Percentiles rank a stretch among this genome's conserved stretches.
Conservation (phyloP, 192 early-diverging fungal species). For the Coemansia sp. region DNA sequence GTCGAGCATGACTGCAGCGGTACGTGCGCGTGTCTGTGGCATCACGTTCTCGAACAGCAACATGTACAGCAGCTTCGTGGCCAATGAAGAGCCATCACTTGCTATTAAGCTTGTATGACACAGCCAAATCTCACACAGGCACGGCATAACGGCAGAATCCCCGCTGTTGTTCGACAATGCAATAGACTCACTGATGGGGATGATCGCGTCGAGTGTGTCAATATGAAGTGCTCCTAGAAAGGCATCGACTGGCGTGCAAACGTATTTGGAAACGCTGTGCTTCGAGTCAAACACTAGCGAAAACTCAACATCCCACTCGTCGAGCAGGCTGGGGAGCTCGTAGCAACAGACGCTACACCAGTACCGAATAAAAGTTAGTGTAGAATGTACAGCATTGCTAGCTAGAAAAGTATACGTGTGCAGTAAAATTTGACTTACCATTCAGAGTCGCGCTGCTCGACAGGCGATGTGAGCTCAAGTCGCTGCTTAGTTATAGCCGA, state of each 20-base stretch:
- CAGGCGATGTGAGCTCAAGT: constrained; percentile 7
- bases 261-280: constrained; percentile 20
- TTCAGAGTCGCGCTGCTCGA: constrained; percentile 13
- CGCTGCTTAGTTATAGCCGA: constrained; percentile 14
- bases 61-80: constrained; percentile 18
- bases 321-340: constrained; percentile 21
- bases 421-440: constrained; percentile 14
- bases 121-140: constrained; percentile 44
- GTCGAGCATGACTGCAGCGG: constrained; percentile 25
- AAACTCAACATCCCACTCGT: constrained; percentile 32
- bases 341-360: constrained; percentile 24
- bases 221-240: constrained; percentile 20
- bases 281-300: constrained; percentile 28
- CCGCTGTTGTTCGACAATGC: background rate
- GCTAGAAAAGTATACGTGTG: background rate
- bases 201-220: constrained; percentile 32
- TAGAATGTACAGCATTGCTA: background rate
- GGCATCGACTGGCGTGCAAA: constrained; percentile 7
- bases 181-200: background rate
- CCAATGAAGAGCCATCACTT: background rate
- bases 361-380: background rate
- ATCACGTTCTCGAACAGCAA: constrained; percentile 36
- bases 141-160: background rate
- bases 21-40: constrained; percentile 7
- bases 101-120: background rate